Evolutionary conservation across 805 yeast species (phyloP), one percentile per base, ranked within the genome.

Genomic region (Candida insectalens): DNA sequence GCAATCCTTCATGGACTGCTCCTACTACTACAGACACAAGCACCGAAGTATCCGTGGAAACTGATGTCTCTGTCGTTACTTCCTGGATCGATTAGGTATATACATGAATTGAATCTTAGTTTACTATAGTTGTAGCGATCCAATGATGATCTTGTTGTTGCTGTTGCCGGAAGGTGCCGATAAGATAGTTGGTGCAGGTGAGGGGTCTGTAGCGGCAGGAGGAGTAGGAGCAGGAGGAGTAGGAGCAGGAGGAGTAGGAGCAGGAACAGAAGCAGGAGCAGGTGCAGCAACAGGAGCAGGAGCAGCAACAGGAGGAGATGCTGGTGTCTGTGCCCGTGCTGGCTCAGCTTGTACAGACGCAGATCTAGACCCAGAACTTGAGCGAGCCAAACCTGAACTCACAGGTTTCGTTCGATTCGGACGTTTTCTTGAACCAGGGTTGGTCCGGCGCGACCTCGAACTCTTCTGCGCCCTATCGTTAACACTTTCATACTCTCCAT

Each of bases 401-500:
- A n/a, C n/a, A n/a, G n/a, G n/a, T n/a, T n/a, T n/a, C n/a, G n/a
- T n/a, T n/a, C n/a, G n/a, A n/a, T n/a, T n/a, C n/a, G n/a, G n/a
- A n/a, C n/a, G n/a, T n/a, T n/a, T n/a, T n/a, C n/a, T n/a, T n/a
- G n/a, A n/a, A n/a, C n/a, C n/a, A n/a, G n/a, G n/a, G n/a, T n/a
- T n/a, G n/a, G n/a, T n/a, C n/a, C n/a, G n/a, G n/a, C n/a, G n/a
- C n/a, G n/a, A n/a, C n/a, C n/a, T n/a, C n/a, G n/a, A n/a, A n/a
- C n/a, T n/a, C n/a, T n/a, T n/a, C n/a, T n/a, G n/a, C n/a, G n/a
- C n/a, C n/a, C n/a, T n/a, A n/a, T n/a, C n/a, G n/a, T n/a, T n/a
- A n/a, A n/a, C n/a, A n/a, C n/a, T n/a, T n/a, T n/a, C 15, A 22
- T 26, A 31, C 22, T 95, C 94, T 0, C 99, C 99, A 63, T 87